Conservation (phyloP, 1,284 basidiomycete species). For the Ceratobasidium papillatum region DNA sequence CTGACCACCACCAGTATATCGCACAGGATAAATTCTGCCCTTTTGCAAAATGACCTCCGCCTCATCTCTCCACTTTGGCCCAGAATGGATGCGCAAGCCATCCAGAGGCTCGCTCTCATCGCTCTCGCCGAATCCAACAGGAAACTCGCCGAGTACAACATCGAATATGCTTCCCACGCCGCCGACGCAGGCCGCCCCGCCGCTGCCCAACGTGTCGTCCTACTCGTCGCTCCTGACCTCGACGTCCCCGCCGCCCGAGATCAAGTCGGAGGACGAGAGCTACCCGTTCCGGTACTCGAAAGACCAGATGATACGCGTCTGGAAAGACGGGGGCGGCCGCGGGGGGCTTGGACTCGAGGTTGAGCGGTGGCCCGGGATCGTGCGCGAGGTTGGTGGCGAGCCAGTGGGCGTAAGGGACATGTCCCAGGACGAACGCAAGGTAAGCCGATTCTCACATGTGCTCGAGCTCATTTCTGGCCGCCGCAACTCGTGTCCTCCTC, state of each 20-base stretch:
- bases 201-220: conserved; percentile 66
- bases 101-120: conserved; percentile 53
- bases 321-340: conserved; percentile 79
- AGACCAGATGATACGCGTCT: conserved; percentile 85
- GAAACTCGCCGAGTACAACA: conserved; percentile 62
- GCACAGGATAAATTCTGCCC: conserved; percentile 8
- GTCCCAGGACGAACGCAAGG: conserved; percentile 88
- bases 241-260: conserved; percentile 56
- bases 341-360: conserved; percentile 83
- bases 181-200: conserved; percentile 50
- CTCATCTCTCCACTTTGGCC: conserved; percentile 83
- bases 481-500: conserved; percentile 56
- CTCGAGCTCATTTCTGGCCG: conserved; percentile 71
- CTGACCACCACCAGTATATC: neutral
- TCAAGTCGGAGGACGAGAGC: conserved; percentile 66
- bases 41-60: conserved; percentile 65
- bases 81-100: conserved; percentile 86
- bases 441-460: conserved; percentile 53
- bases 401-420: conserved; percentile 82
- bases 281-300: conserved; percentile 87
- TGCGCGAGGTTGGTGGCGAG: conserved; percentile 74
- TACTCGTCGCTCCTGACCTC: conserved; percentile 82
- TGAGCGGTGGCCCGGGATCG: conserved; percentile 85
- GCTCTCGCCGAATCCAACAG: conserved; percentile 58
- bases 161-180: conserved; percentile 45